phyloP scores from a whole-genome alignment of 108 stramenopile genomes.

The Pseudonitzschia multistriata region DNA sequence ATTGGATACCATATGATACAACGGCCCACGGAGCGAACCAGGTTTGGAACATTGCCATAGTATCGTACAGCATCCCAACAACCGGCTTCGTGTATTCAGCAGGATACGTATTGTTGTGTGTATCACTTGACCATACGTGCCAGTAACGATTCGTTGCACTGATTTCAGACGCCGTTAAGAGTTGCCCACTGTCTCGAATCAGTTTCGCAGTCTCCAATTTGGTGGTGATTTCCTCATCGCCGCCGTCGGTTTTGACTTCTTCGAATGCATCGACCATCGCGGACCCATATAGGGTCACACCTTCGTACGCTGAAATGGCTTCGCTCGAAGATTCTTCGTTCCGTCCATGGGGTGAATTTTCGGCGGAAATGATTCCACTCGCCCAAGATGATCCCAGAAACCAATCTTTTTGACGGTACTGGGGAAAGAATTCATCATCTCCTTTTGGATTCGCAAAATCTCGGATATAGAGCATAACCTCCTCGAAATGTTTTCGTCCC shows the following conservation, averaged over 20 bases:
- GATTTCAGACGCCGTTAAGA: constrained; percentile 72
- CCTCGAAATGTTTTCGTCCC: constrained; percentile 68
- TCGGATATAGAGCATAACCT: constrained; percentile 73
- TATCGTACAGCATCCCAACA: constrained; percentile 74
- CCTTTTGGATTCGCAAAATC: constrained; percentile 81
- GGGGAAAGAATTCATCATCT: constrained; percentile 75
- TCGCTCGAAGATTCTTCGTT: constrained; percentile 89
- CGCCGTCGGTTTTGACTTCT: background rate
- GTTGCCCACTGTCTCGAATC: constrained; percentile 59
- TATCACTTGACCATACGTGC: constrained; percentile 66
- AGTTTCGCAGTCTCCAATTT: constrained; percentile 39
- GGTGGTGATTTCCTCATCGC: constrained; percentile 31
- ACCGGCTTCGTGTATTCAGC: constrained; percentile 47
- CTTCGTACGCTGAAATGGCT: constrained; percentile 89
- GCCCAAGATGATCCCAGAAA: constrained; percentile 82
- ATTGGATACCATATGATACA: constrained; percentile 67
- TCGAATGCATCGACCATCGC: constrained; percentile 47
- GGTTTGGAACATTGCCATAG: constrained; percentile 51
- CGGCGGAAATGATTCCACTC: constrained; percentile 58
- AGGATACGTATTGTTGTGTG: constrained; percentile 49
- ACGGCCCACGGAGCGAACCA: constrained; percentile 34
- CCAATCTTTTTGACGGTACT: constrained; percentile 80
- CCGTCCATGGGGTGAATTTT: constrained; percentile 78
- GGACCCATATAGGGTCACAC: constrained; percentile 73
- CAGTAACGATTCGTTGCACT: constrained; percentile 77